Conservation (phyloP, 202 grass and related monocot species). For the Setaria italica region DNA sequence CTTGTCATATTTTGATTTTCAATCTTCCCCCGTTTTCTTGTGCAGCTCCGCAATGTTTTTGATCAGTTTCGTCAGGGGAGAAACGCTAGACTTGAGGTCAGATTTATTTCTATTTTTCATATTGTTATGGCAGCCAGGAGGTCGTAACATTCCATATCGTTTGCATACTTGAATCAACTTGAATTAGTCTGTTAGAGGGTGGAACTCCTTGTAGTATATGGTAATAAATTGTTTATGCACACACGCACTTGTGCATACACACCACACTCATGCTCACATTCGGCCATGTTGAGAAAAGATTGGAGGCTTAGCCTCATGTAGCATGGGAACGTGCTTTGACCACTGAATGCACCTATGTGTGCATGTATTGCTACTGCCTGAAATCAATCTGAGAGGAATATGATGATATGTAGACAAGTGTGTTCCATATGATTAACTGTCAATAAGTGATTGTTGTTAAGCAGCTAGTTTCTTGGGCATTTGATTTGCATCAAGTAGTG, state of each 20-base stretch:
- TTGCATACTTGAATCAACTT: neutral
- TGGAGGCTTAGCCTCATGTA: neutral
- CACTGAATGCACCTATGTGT: neutral
- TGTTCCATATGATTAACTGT: neutral
- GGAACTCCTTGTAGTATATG: slow-evolving; percentile 3
- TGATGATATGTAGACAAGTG: neutral
- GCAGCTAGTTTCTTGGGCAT: neutral
- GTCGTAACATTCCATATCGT: neutral
- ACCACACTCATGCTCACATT: too few species aligned
- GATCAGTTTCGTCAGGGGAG: slow-evolving; percentile 64
- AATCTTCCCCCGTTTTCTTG: slow-evolving; percentile 11
- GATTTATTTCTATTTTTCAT: slow-evolving; percentile 30
- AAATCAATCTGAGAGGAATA: neutral
- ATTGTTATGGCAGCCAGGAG: neutral
- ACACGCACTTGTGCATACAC: too few species aligned
- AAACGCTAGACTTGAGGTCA: slow-evolving; percentile 53
- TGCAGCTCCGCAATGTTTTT: slow-evolving; percentile 58
- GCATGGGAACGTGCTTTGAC: too few species aligned
- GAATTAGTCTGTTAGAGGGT: neutral
- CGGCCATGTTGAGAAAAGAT: neutral
- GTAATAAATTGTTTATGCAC: neutral
- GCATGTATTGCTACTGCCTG: neutral
- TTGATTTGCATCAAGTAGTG: neutral
- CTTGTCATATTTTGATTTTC: neutral
- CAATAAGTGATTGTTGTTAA: neutral